Base-by-base conservation (phyloP, 306 rosid species). In the Dicorynia guianensis region DNA sequence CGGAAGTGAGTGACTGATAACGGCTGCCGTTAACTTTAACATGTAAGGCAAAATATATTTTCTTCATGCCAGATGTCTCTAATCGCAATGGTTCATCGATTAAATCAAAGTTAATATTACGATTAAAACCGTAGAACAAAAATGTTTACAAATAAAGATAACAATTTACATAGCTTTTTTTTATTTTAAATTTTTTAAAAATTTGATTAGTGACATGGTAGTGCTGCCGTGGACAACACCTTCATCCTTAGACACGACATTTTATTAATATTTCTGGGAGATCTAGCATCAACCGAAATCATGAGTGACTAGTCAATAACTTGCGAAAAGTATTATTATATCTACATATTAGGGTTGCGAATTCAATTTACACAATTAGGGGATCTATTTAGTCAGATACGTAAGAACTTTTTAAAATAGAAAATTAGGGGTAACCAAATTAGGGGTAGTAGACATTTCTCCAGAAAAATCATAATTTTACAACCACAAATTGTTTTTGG, bases 401-500 rank as follows among this genome's bases (percentile, higher is more conserved):
- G n/a, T n/a, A n/a, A n/a, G n/a, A n/a, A n/a, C n/a, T n/a, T n/a
- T n/a, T n/a, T n/a, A n/a, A n/a, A n/a, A n/a, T n/a, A n/a, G n/a
- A n/a, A n/a, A 39, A 10, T n/a, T 19, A 55, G 36, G 47, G 8
- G 36, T 7, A 63, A 47, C 39, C 11, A 8, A 54, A 36, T 25
- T 12, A 64, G 49, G 49, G 61, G 44, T 13, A 14, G 25, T 44
- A 15, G 30, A 18, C 14, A 71, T 3, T 30, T 62, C 42, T 42
- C 8, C 19, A 15, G 42, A 56, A 55, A 25, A 55, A 67, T 43
- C 18, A 43, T 44, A 80, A 56, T 64, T 65, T 19, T 34, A 11
- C n/a, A 50, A 40, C 61, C 11, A 63, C 36, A 69, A n/a, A n/a
- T 57, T 55, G 19, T 63, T 63, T 50, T 59, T 8, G 52, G 30